phyloP scores from a whole-genome alignment of 1,284 basidiomycete species.

The Phylloporus sp. region DNA sequence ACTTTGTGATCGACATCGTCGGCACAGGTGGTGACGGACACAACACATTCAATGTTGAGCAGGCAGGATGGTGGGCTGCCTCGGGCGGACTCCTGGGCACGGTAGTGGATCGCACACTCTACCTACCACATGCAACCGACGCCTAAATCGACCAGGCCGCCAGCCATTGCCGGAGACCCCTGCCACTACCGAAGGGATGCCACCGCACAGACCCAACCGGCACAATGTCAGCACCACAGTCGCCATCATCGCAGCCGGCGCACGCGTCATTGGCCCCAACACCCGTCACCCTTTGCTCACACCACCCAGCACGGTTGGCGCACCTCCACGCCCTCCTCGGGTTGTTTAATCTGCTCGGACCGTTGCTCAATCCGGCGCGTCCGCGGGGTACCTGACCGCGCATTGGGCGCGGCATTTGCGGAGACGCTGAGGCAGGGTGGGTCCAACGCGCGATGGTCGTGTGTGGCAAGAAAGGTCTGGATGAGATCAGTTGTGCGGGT shows the following conservation, averaged over 20 bases:
- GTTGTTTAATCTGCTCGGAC: constrained; percentile 97
- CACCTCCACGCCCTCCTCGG: constrained; percentile 94
- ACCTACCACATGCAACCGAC: too few species aligned
- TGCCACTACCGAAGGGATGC: too few species aligned
- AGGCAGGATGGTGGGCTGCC: too few species aligned
- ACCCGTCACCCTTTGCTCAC: not conserved
- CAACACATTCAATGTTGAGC: constrained; percentile 79
- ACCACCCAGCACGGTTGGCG: constrained; percentile 81
- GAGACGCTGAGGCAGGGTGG: constrained; percentile 70
- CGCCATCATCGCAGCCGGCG: constrained; percentile 92
- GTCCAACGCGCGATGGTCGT: constrained; percentile 90
- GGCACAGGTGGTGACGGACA: constrained; percentile 91
- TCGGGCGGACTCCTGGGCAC: too few species aligned
- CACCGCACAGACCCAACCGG: too few species aligned
- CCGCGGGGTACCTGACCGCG: constrained; percentile 85
- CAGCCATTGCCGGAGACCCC: too few species aligned
- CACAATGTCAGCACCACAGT: constrained; percentile 91
- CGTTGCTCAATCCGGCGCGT: constrained; percentile 90
- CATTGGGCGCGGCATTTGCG: constrained; percentile 88
- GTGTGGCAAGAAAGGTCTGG: constrained; percentile 90
- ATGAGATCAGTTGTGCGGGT: constrained; percentile 95
- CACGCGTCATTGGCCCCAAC: constrained; percentile 72
- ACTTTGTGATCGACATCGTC: constrained; percentile 78
- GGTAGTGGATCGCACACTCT: too few species aligned
- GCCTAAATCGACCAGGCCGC: too few species aligned